Percentiles rank a stretch among this genome's conserved stretches.
Conservation (phyloP, 1,284 basidiomycete species). For the Coniophora puteana region DNA sequence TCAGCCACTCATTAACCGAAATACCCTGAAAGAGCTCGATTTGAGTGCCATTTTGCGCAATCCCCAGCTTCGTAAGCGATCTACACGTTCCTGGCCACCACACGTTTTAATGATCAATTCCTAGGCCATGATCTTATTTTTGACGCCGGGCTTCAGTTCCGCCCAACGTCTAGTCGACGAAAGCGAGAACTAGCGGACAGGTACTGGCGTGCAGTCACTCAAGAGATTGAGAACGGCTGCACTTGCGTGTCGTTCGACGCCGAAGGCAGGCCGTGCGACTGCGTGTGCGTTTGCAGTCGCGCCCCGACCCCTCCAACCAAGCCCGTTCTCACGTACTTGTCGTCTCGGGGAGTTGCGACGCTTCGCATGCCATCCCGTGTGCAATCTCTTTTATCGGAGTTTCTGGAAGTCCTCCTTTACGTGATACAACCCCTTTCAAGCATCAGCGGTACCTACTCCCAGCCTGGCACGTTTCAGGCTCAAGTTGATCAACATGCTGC, state of each 20-base stretch:
- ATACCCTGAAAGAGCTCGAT: slow-evolving; percentile 83
- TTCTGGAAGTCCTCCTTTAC: slow-evolving; percentile 78
- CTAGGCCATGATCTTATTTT: slow-evolving; percentile 89
- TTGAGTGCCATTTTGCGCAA: slow-evolving; percentile 83
- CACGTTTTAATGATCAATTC: slow-evolving; percentile 20
- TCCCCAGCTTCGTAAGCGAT: slow-evolving; percentile 78
- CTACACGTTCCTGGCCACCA: too few relatives aligned
- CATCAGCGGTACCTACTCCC: slow-evolving; percentile 50
- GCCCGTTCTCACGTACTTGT: slow-evolving; percentile 43
- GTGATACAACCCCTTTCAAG: slow-evolving; percentile 73
- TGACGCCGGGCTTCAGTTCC: slow-evolving; percentile 72
- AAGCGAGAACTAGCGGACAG: slow-evolving; percentile 76
- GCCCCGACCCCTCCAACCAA: slow-evolving; percentile 35
- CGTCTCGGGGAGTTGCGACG: slow-evolving; percentile 44
- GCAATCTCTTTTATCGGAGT: slow-evolving; percentile 69
- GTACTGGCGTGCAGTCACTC: slow-evolving; percentile 82
- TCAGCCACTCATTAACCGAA: slow-evolving; percentile 78
- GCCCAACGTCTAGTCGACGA: slow-evolving; percentile 64
- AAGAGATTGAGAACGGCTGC: slow-evolving; percentile 79
- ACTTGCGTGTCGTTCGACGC: slow-evolving; percentile 79
- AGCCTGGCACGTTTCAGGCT: slow-evolving; percentile 45
- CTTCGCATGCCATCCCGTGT: slow-evolving; percentile 75
- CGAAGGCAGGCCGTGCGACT: slow-evolving; percentile 49
- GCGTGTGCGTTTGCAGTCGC: slow-evolving; percentile 55
- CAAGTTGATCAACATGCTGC: slow-evolving; percentile 56